These are phyloP conservation scores for Yamadazyma tumulicola DNA, from an alignment of 805 yeast genomes.

Conservation along the genomic window DNA sequence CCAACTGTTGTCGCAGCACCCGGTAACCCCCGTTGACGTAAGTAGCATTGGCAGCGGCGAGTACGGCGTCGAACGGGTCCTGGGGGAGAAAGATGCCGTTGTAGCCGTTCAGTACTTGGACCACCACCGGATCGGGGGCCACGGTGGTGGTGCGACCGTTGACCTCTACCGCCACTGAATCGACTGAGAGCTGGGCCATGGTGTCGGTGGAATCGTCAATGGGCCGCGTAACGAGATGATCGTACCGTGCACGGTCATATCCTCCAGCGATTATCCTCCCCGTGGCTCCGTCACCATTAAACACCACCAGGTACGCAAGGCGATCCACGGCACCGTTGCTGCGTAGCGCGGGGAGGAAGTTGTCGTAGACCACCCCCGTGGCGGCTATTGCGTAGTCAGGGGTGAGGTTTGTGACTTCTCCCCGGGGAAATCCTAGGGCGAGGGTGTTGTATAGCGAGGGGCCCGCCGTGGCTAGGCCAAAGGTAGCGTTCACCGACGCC, in stretches of 20 bases:
- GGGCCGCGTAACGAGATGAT: constrained; percentile 18
- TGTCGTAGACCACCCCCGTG: background rate
- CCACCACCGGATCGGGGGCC: background rate
- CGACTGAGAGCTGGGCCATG: background rate
- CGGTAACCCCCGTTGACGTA: background rate
- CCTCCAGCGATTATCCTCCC: constrained; percentile 30
- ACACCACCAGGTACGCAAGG: constrained; percentile 28
- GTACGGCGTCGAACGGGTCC: background rate
- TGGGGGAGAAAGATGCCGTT: background rate
- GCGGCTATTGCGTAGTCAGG: constrained; percentile 23
- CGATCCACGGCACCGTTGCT: background rate
- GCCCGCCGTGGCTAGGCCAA: constrained; percentile 4
- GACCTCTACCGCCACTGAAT: background rate
- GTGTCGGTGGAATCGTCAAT: constrained; percentile 1
- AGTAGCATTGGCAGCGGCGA: background rate
- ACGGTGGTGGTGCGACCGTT: background rate
- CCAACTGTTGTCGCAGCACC: background rate
- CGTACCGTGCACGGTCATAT: constrained; percentile 21
- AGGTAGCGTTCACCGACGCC: background rate
- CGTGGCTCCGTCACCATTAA: constrained; percentile 11
- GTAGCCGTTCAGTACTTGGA: constrained; percentile 1
- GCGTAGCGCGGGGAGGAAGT: background rate
- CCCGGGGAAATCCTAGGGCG: constrained; percentile 10
- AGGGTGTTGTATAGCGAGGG: constrained; percentile 9
- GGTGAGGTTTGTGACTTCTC: constrained; percentile 6